Evolutionary conservation across 768 basidiomycete species (phyloP).

Genomic region (Ramaria sp.): DNA sequence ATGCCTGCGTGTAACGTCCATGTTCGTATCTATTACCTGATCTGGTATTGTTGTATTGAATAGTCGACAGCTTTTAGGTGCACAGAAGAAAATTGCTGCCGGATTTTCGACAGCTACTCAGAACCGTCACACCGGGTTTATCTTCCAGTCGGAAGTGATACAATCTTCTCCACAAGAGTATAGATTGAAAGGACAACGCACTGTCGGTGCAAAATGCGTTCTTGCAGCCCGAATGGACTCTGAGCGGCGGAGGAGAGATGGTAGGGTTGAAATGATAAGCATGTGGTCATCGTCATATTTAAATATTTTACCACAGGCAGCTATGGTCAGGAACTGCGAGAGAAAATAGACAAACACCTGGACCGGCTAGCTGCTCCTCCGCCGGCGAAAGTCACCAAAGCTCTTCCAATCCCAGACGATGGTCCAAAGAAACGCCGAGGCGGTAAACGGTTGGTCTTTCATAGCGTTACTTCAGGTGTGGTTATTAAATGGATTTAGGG

Average conservation of each 20-base stretch:
- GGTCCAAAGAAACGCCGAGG: constrained; percentile 93
- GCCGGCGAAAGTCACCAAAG: constrained; percentile 86
- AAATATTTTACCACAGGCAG: constrained; percentile 31
- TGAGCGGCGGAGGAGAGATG: constrained; percentile 74
- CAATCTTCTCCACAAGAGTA: constrained; percentile 81
- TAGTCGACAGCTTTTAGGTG: constrained; percentile 69
- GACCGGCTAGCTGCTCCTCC: constrained; percentile 90
- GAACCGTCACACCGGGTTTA: constrained; percentile 89
- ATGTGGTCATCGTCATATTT: background rate
- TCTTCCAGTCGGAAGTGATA: constrained; percentile 89
- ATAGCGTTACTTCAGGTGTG: constrained; percentile 1
- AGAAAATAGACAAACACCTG: constrained; percentile 88
- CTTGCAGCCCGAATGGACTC: constrained; percentile 90
- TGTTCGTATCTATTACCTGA: constrained; percentile 34
- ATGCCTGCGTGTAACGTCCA: constrained; percentile 95
- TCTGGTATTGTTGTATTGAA: background rate
- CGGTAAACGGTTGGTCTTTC: constrained; percentile 61
- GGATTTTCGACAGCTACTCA: constrained; percentile 87
- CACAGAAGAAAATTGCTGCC: constrained; percentile 83
- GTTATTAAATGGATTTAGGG: constrained; percentile 34
- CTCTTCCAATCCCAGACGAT: constrained; percentile 89
- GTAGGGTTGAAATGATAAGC: constrained; percentile 28
- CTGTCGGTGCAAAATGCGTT: constrained; percentile 84
- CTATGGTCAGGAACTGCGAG: constrained; percentile 73
- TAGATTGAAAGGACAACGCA: constrained; percentile 84